Evolutionary conservation across 768 basidiomycete genomes (phyloP), one percentile per base, ranked within the genome.

Genomic region (Lactifluus pinguis): DNA sequence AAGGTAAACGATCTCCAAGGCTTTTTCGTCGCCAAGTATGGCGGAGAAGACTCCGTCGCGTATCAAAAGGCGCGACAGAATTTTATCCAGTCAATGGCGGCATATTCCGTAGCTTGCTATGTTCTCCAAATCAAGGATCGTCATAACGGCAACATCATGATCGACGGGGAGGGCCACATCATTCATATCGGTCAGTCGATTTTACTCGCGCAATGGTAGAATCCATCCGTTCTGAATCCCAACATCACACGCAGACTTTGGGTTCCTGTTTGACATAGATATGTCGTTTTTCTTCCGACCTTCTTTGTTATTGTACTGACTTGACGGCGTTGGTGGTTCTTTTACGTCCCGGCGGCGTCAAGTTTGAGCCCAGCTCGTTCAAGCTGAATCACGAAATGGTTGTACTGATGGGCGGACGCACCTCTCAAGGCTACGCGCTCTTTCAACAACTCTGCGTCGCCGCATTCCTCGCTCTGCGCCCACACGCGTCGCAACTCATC

Each of bases 61-160:
- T 99, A 98, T 77, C 95, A 98, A 71, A 81, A 83, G 64, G 97
- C 97, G 48, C 86, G 94, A 17, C 78, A 89, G 63, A 97, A 98
- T 73, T 99, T 99, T 70, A 92, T 99, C 59, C 95, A 97, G 70
- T 95, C 93, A 2, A 99, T 98, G 97, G 95, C 97, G 0, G 97
- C 94, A 10, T 99, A 99, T 73, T 98, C 95, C 36, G 87, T 98
- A 29, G 92, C 94, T 8, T 98, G 95, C 72, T 98, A 97, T 72
- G 93, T 99, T 66, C 74, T 98, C 48, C 97, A 99, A 73, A 95
- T 99, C 76, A 99, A 99, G 75, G 97, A 99, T 70, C 77, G 97
- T 42, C 97, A 99, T 72, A 99, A 99, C 69, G 97, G 97, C 32
- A 99, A 99, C 71, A 98, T 99, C 70, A 98, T 99, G 95, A 95